phyloP scores from a whole-genome alignment of 305 asterid species.

The Stenogyne calaminthoides region DNA sequence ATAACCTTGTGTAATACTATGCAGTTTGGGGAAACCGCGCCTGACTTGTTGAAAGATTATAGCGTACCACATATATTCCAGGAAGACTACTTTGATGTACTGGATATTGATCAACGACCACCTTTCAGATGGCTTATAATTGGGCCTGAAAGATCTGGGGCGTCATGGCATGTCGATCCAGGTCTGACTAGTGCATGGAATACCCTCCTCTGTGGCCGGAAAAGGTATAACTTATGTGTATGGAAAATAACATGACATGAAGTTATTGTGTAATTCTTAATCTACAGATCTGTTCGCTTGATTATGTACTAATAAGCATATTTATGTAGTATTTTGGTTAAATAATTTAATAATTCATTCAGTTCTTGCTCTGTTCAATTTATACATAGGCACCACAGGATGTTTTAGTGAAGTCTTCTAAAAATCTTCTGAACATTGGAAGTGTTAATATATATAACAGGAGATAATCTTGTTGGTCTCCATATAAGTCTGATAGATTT shows the following conservation, averaged over 20 bases:
- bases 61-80: constrained; percentile 77
- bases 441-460: background rate
- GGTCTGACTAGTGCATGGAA: constrained; percentile 99
- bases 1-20: constrained; percentile 30
- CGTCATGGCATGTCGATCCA: constrained; percentile 99
- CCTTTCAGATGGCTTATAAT: constrained; percentile 91
- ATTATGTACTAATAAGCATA: background rate
- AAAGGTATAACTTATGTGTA: constrained; percentile 53
- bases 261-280: background rate
- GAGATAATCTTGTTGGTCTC: background rate
- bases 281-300: background rate
- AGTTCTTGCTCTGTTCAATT: background rate
- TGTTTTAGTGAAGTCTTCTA: background rate
- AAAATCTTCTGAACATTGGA: background rate
- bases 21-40: constrained; percentile 94
- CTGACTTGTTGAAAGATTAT: constrained; percentile 81
- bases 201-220: constrained; percentile 92
- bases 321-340: background rate
- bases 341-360: background rate
- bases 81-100: constrained; percentile 93
- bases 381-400: background rate
- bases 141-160: constrained; percentile 99
- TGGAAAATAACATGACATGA: constrained; percentile 17
- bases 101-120: constrained; percentile 78
- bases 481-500: background rate